A percentile compares a stretch with the other conserved stretches of the same genome.
phyloP scores from a whole-genome alignment of 768 basidiomycete genomes.

The Suillus spraguei region DNA sequence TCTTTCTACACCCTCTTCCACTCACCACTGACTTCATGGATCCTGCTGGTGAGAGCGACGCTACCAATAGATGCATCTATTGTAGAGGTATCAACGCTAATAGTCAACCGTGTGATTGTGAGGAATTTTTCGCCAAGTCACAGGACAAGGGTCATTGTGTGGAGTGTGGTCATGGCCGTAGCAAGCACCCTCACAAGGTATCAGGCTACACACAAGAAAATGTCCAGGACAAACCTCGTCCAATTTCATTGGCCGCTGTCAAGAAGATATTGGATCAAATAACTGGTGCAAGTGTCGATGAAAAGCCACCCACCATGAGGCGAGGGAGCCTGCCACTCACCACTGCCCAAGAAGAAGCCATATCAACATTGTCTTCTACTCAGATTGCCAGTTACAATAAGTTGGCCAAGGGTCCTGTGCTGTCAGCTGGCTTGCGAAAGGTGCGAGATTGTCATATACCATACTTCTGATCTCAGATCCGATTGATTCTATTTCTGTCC shows the following conservation, averaged over 20 bases:
- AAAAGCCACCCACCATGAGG: neutral
- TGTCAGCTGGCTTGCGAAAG: neutral
- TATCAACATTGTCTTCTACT: neutral
- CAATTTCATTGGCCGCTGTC: neutral
- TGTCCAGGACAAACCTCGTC: neutral
- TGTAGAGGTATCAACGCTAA: neutral
- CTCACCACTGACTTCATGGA: neutral
- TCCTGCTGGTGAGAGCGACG: neutral
- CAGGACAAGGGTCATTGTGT: neutral
- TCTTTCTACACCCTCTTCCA: neutral
- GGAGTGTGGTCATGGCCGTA: neutral
- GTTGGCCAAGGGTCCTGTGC: neutral
- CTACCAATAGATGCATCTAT: neutral
- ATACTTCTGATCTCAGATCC: too few species aligned
- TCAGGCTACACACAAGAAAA: neutral
- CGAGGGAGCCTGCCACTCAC: neutral
- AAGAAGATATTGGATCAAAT: neutral
- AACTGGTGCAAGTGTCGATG: neutral
- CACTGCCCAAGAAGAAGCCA: neutral
- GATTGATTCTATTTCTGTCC: too few species aligned
- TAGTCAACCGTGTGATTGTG: neutral
- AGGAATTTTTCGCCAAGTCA: neutral
- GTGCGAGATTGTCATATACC: too few species aligned
- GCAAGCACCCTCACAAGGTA: neutral
- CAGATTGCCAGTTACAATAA: neutral